phyloP scores from a whole-genome alignment of 805 yeast species.

The Candida easanensis region DNA sequence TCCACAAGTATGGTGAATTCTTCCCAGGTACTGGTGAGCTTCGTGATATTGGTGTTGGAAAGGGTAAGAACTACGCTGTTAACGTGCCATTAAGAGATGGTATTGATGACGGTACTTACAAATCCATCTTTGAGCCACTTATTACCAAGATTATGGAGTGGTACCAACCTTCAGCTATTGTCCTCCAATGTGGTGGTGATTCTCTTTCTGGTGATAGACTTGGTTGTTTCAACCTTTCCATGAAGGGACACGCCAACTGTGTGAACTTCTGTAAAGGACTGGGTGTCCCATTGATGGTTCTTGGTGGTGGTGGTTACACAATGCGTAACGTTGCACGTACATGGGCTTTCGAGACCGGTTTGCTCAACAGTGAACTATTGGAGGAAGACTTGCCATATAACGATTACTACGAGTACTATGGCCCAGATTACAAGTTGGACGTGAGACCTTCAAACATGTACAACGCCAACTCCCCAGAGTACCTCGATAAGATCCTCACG shows the following conservation, averaged over 20 bases:
- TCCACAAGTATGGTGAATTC: slow-evolving; percentile 90
- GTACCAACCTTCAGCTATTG: slow-evolving; percentile 95
- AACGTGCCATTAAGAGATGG: slow-evolving; percentile 91
- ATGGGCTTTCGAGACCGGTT: slow-evolving; percentile 92
- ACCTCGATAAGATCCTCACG: slow-evolving; percentile 76
- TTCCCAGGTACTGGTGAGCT: slow-evolving; percentile 93
- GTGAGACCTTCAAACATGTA: slow-evolving; percentile 96
- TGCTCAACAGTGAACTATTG: slow-evolving; percentile 74
- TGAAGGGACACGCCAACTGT: slow-evolving; percentile 95
- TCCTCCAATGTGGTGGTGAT: slow-evolving; percentile 98
- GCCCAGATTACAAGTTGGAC: slow-evolving; percentile 93
- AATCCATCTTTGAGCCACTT: slow-evolving; percentile 85
- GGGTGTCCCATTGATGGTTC: slow-evolving; percentile 85
- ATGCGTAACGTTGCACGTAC: slow-evolving; percentile 94
- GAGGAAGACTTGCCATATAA: slow-evolving; percentile 69
- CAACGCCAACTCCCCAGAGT: slow-evolving; percentile 92
- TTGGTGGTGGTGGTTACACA: slow-evolving; percentile 99
- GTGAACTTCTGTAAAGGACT: slow-evolving; percentile 82
- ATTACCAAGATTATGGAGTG: slow-evolving; percentile 72
- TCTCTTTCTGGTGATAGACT: slow-evolving; percentile 92
- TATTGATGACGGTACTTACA: slow-evolving; percentile 79
- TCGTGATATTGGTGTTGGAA: slow-evolving; percentile 80
- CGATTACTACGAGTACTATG: slow-evolving; percentile 95
- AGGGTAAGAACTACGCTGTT: slow-evolving; percentile 78
- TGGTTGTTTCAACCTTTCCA: slow-evolving; percentile 93